phyloP scores from a whole-genome alignment of 352 stramenopile genomes.

The Lagenidium sp. region DNA sequence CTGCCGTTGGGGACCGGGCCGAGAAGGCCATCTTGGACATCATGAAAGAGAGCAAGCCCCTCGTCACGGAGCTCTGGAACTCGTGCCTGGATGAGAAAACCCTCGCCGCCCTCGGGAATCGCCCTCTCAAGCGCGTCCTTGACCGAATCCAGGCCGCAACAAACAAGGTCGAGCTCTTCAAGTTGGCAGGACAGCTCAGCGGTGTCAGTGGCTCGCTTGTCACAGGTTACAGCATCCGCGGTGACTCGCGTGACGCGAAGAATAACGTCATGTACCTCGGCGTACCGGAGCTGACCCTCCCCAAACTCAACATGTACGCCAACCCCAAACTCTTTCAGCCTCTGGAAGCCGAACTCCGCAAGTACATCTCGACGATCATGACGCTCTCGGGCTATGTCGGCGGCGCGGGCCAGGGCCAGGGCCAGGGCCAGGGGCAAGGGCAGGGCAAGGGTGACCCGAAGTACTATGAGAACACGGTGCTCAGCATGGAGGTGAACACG shows the following conservation, averaged over 20 bases:
- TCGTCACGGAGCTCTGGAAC: slow-evolving; percentile 31
- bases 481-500: background rate
- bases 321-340: slow-evolving; percentile 10
- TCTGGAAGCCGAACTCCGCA: slow-evolving; percentile 17
- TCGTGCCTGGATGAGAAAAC: slow-evolving; percentile 47
- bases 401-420: slow-evolving; percentile 21
- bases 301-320: slow-evolving; percentile 85
- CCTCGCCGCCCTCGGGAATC: slow-evolving; percentile 23
- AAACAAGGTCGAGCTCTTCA: slow-evolving; percentile 6
- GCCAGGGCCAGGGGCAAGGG: background rate
- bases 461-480: background rate
- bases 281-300: slow-evolving; percentile 63
- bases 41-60: slow-evolving; percentile 34
- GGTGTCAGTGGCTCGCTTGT: slow-evolving; percentile 36
- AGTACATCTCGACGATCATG: slow-evolving; percentile 19
- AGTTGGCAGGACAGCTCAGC: slow-evolving; percentile 5
- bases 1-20: slow-evolving; percentile 28
- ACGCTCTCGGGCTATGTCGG: slow-evolving; percentile 2
- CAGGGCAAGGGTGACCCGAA: background rate
- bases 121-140: slow-evolving; percentile 4
- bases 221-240: slow-evolving; percentile 33
- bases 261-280: slow-evolving; percentile 55
- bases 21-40: slow-evolving; percentile 29
- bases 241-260: slow-evolving; percentile 62
- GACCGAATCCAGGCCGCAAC: background rate